Conservation (phyloP, 306 rosid species). For the Acacia crassicarpa region DNA sequence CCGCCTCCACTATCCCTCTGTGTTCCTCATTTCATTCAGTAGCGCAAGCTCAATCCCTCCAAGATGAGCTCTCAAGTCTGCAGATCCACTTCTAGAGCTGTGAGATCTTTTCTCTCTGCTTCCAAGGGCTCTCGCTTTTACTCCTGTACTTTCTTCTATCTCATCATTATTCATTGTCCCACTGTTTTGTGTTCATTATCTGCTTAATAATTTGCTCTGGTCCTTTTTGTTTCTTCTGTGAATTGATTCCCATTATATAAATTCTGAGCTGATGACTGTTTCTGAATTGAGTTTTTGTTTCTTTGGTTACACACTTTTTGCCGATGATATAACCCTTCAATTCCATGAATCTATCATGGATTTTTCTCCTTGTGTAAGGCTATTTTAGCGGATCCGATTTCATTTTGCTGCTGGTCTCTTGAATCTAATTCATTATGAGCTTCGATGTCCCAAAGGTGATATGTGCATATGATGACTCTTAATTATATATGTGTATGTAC, state of each 20-base stretch:
- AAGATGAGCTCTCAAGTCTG: slow-evolving; percentile 65
- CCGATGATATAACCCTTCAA: background rate
- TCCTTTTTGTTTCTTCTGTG: background rate
- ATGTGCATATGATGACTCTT: too few species aligned
- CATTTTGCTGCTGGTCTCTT: background rate
- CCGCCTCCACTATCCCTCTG: background rate
- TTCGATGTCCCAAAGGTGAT: background rate
- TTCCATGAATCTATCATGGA: background rate
- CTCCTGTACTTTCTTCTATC: slow-evolving; percentile 42
- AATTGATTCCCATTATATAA: background rate
- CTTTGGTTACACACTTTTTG: background rate
- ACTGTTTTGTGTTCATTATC: background rate
- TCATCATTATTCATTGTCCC: too few species aligned
- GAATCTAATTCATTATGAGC: background rate
- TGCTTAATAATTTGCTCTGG: background rate
- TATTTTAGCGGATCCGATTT: background rate
- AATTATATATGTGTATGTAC: background rate
- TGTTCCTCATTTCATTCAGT: background rate
- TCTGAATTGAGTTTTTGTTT: slow-evolving; percentile 12
- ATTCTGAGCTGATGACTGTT: slow-evolving; percentile 10
- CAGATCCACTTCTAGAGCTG: slow-evolving; percentile 75
- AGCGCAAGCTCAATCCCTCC: background rate
- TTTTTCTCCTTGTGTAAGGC: background rate
- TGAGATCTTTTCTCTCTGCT: slow-evolving; percentile 74
- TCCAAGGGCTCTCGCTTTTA: slow-evolving; percentile 60